Evolutionary conservation across 2,329 filamentous ascomycete genomes (phyloP).

Genomic region (Colletotrichum simmondsii): DNA sequence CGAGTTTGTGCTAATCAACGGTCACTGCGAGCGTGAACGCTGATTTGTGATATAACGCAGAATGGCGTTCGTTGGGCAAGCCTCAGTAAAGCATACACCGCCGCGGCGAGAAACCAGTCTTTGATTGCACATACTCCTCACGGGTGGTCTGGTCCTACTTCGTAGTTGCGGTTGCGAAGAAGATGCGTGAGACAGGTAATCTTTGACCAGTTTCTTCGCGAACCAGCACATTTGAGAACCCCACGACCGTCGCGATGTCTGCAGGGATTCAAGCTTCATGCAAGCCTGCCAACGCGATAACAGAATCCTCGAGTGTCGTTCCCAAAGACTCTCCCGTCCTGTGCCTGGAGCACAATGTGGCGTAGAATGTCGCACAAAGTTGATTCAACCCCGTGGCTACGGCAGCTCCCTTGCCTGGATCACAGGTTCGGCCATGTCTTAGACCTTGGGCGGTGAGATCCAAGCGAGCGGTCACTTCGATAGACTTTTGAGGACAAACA

Average conservation of each 20-base stretch:
- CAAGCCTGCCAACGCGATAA: not conserved
- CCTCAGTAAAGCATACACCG: not conserved
- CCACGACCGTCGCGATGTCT: not conserved
- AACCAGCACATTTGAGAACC: not conserved
- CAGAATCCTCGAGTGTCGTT: not conserved
- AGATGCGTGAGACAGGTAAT: not conserved
- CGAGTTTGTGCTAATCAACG: not conserved
- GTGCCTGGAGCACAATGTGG: not conserved
- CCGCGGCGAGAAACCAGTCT: not conserved
- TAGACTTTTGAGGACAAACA: not conserved
- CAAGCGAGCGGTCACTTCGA: conserved; percentile 9
- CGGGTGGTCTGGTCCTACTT: not conserved
- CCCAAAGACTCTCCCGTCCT: too few species aligned
- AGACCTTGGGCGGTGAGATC: conserved; percentile 18
- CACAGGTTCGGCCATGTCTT: conserved; percentile 7
- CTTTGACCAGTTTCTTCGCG: not conserved
- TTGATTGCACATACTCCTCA: not conserved
- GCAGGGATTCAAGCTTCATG: not conserved
- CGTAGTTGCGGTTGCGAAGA: too few species aligned
- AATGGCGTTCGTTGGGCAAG: not conserved
- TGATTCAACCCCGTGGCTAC: not conserved
- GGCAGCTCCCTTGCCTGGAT: not conserved
- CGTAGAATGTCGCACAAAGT: not conserved
- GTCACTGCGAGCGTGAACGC: too few species aligned
- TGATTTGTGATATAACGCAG: not conserved